A percentile compares a stretch with the other conserved stretches of the same genome.
Evolutionary conservation across 164 flowering plant genomes (phyloP).

Genomic region (Paratinospora sagittata): DNA sequence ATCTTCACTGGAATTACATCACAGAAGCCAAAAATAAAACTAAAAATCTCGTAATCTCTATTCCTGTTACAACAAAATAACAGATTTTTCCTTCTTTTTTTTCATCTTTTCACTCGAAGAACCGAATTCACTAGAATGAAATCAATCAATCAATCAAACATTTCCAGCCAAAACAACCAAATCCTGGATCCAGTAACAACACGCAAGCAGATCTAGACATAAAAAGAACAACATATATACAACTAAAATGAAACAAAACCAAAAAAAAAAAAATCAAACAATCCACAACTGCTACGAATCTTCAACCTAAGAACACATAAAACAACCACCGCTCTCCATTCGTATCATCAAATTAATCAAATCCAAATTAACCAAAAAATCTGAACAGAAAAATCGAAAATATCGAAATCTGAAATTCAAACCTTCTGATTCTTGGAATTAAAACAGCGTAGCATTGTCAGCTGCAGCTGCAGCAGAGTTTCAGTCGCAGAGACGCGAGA

Average conservation of each 20-base stretch:
- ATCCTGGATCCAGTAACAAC: neutral
- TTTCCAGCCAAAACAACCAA: neutral
- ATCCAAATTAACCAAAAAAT: neutral
- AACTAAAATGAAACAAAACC: too few relatives aligned
- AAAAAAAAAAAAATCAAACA: neutral
- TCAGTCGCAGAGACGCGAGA: neutral
- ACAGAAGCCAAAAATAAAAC: neutral
- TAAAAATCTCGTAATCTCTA: neutral
- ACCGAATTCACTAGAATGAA: neutral
- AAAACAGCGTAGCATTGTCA: neutral
- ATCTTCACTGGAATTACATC: neutral
- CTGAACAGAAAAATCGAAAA: neutral
- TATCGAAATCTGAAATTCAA: neutral
- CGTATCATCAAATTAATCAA: neutral
- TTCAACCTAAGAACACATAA: neutral
- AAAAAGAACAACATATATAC: too few relatives aligned
- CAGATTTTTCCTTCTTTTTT: too few relatives aligned
- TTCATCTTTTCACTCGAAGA: neutral
- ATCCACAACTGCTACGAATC: neutral
- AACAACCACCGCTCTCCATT: too few relatives aligned
- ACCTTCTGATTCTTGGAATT: neutral
- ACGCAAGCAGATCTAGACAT: neutral
- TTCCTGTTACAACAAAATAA: too few relatives aligned
- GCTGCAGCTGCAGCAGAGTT: neutral
- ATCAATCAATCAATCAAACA: neutral